phyloP scores from a whole-genome alignment of 2,329 filamentous ascomycete species.

The Cladophialophora bantiana region DNA sequence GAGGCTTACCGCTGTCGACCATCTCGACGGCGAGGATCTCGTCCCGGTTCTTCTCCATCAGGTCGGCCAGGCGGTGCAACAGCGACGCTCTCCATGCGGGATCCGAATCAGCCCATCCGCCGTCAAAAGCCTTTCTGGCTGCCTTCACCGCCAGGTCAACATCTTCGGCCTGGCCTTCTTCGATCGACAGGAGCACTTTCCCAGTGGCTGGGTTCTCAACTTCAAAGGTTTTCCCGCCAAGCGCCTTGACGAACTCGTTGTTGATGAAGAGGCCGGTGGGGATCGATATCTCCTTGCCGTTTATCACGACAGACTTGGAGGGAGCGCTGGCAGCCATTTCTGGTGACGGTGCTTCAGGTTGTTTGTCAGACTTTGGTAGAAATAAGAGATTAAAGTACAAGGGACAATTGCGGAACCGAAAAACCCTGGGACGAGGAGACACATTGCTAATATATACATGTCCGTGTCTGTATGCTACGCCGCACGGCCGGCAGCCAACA shows the following conservation, averaged over 20 bases:
- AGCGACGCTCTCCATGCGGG: conserved; percentile 48
- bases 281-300: conserved; percentile 10
- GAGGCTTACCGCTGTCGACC: conserved; percentile 82
- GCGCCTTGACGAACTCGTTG: conserved; percentile 51
- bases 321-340: background rate
- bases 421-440: background rate
- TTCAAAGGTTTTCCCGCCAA: conserved; percentile 45
- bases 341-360: background rate
- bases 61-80: conserved; percentile 60
- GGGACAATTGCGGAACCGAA: background rate
- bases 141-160: conserved; percentile 48
- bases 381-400: background rate
- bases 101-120: conserved; percentile 59
- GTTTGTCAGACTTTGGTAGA: background rate
- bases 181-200: conserved; percentile 44
- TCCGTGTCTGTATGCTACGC: background rate
- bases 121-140: conserved; percentile 43
- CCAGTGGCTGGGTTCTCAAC: conserved; percentile 45
- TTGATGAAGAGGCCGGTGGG: conserved; percentile 50
- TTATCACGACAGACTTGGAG: background rate
- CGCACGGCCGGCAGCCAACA: background rate
- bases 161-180: conserved; percentile 45
- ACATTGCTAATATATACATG: background rate
- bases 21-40: conserved; percentile 72
- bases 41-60: conserved; percentile 70